Percentiles rank a stretch among this genome's conserved stretches.
phyloP scores from a whole-genome alignment of 257 asterid genomes.

The Solanum chiquidenum region DNA sequence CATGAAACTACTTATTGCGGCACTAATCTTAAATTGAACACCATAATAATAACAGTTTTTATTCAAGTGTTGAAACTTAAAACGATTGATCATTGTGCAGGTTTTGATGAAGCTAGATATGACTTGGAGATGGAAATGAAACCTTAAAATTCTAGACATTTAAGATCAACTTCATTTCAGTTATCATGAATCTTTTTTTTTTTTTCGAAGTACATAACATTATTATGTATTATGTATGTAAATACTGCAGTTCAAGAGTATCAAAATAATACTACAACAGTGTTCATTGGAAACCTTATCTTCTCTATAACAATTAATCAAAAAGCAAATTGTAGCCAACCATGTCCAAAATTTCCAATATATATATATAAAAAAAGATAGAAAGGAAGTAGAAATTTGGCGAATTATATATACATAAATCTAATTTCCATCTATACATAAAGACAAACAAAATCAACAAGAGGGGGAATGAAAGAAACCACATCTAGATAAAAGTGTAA shows the following conservation, averaged over 20 bases:
- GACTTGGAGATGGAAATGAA: conserved; percentile 61
- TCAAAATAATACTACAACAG: conserved; percentile 1
- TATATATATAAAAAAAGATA: background rate
- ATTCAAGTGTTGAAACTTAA: conserved; percentile 4
- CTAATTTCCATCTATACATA: background rate
- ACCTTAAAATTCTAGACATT: conserved; percentile 3
- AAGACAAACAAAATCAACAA: background rate
- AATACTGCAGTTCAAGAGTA: conserved; percentile 18
- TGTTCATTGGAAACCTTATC: conserved; percentile 1
- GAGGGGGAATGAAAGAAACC: background rate
- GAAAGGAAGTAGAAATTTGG: background rate
- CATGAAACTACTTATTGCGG: background rate
- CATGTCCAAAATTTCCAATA: background rate
- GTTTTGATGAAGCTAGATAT: conserved; percentile 30
- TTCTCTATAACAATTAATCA: background rate
- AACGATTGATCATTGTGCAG: conserved; percentile 18
- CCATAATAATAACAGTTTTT: background rate
- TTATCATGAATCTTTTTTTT: conserved; percentile 8
- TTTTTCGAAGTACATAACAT: conserved; percentile 4
- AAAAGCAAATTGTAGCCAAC: background rate
- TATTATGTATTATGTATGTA: conserved; percentile 20
- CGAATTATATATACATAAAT: background rate
- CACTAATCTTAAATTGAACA: background rate
- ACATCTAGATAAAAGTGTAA: background rate
- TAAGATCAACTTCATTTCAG: conserved; percentile 7